These are phyloP conservation scores for Saksenaea oblongispora DNA, from an alignment of 371 early-diverging fungal genomes.

Conservation along the genomic window DNA sequence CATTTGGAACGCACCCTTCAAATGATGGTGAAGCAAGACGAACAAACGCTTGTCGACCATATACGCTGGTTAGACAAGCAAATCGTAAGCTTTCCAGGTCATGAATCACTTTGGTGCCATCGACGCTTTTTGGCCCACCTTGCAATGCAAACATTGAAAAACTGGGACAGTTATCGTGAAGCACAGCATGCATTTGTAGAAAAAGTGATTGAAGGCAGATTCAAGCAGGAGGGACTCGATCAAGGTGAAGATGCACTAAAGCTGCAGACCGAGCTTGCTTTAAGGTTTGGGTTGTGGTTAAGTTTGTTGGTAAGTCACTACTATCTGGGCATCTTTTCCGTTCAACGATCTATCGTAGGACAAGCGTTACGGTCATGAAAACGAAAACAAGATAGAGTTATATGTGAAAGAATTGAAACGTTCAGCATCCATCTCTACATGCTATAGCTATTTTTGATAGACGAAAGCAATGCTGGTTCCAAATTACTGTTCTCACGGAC, in stretches of 20 bases:
- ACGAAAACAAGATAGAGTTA: background rate
- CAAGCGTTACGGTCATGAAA: background rate
- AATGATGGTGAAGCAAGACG: background rate
- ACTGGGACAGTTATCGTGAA: background rate
- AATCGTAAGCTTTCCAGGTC: conserved; percentile 52
- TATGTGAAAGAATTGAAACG: too few relatives aligned
- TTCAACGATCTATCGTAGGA: background rate
- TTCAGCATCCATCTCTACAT: too few relatives aligned
- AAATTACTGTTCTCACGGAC: too few relatives aligned
- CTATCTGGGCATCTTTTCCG: background rate
- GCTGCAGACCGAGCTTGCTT: conserved; percentile 30
- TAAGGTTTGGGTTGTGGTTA: conserved; percentile 37
- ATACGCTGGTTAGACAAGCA: conserved; percentile 35
- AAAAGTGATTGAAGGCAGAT: conserved; percentile 7
- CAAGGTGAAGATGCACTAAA: background rate
- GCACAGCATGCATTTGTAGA: conserved; percentile 22
- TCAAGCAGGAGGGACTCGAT: conserved; percentile 2
- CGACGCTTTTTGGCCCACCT: conserved; percentile 42
- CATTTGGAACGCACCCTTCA: conserved; percentile 50
- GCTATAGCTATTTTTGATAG: too few relatives aligned
- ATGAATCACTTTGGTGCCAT: conserved; percentile 65
- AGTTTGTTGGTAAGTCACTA: conserved; percentile 21
- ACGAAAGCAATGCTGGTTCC: too few relatives aligned
- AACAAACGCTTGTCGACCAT: background rate
- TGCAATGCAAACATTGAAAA: background rate